Evolutionary conservation across 2,329 filamentous ascomycete species (phyloP), one percentile per base, ranked within the genome.

Genomic region (Calonectria henricotiae): DNA sequence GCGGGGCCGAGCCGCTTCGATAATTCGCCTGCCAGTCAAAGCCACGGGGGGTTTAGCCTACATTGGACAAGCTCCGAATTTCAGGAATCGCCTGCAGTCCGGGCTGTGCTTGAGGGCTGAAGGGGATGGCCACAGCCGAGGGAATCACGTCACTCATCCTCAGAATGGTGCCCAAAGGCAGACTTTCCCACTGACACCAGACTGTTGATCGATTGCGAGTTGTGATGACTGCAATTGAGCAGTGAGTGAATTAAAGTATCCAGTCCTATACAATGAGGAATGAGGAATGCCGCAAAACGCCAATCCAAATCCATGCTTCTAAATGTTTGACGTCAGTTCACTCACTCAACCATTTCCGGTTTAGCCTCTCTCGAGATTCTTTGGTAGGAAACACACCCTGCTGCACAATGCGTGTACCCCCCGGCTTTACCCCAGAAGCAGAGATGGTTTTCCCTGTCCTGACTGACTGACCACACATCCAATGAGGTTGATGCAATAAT

Each of bases 1-100:
- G 39, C 58, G 58, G 47, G 63, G 58, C 37, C 39, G 20, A 55
- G 17, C 37, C n/a, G 58, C 17, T 20, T 11, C 27, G 15, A 55
- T 62, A 17, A 68, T 68, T 63, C 65, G 58, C 58, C 43, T 30
- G 20, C 20, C 46, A 2, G 27, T 17, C 30, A 25, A 41, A 35
- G 37, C 41, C 63, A 23, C 65, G 25, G 44, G 55, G 35, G 9
- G 44, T 25, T 25, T n/a, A 62, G 49, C 35, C 37, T 7, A 5
- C 32, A n/a, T 15, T 23, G 11, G 51, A 39, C n/a, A 23, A 25
- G 32, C 35, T 39, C 51, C 51, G 51, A n/a, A 37, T 39, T 58
- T 39, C 8, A 11, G 35, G 32, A 9, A 20, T 58, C 32, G 20
- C 51, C 51, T n/a, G 13, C 2, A 9, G n/a, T 23, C 20, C 32